A percentile compares a stretch with the other conserved stretches of the same genome.
Conservation (phyloP, 768 basidiomycete species). For the Suillus weaverae region DNA sequence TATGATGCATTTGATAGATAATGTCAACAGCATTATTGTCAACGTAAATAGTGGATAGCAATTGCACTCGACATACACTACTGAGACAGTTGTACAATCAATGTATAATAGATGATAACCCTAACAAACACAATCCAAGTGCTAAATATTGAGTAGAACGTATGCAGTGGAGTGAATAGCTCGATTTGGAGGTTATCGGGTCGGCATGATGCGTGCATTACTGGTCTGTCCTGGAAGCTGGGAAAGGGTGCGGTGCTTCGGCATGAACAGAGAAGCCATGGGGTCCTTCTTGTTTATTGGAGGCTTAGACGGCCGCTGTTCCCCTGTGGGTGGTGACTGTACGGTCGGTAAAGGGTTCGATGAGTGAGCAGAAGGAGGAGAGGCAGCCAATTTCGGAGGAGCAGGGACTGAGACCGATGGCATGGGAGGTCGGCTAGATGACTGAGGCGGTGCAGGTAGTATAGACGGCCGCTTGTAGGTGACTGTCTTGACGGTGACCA, state of each 20-base stretch:
- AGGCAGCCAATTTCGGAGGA: constrained; percentile 22
- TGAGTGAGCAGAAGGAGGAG: constrained; percentile 28
- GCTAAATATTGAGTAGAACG: neutral
- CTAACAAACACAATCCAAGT: neutral
- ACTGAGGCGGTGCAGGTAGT: constrained; percentile 16
- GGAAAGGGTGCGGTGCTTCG: constrained; percentile 68
- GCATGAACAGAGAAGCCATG: constrained; percentile 64
- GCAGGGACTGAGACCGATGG: neutral
- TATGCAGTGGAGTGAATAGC: neutral
- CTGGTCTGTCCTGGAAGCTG: constrained; percentile 45
- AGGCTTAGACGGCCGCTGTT: constrained; percentile 37
- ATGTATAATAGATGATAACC: neutral
- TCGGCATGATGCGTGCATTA: constrained; percentile 20
- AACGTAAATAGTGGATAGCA: neutral
- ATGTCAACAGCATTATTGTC: neutral
- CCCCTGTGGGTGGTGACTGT: constrained; percentile 20
- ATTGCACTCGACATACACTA: neutral
- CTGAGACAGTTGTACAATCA: neutral
- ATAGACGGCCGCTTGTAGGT: constrained; percentile 36
- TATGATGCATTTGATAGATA: neutral
- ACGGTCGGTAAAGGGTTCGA: constrained; percentile 8
- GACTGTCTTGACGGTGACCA: constrained; percentile 55
- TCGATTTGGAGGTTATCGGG: constrained; percentile 15
- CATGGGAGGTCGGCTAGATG: neutral
- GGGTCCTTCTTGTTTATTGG: constrained; percentile 59